Conservation (phyloP, 2,329 filamentous ascomycete genomes). For the Penicillium griseofulvum region DNA sequence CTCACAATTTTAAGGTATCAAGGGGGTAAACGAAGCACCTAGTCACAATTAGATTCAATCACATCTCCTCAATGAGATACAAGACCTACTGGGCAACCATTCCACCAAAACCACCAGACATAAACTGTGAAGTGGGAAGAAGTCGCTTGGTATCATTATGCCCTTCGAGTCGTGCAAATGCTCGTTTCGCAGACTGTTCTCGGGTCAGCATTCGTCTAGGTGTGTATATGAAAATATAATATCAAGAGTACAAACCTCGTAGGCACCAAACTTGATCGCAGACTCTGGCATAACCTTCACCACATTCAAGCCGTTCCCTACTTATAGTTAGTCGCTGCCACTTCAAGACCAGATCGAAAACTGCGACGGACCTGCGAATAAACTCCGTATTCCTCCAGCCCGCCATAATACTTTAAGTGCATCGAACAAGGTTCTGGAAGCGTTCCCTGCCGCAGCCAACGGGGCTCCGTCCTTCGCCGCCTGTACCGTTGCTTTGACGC, state of each 20-base stretch:
- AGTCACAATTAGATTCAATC: slow-evolving; percentile 21
- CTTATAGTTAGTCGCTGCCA: slow-evolving; percentile 18
- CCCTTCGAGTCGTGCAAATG: slow-evolving; percentile 81
- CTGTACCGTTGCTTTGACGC: slow-evolving; percentile 57
- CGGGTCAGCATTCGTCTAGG: slow-evolving; percentile 14
- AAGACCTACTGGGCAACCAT: slow-evolving; percentile 80
- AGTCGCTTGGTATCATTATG: slow-evolving; percentile 78
- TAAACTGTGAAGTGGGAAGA: slow-evolving; percentile 80
- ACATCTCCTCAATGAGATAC: background rate
- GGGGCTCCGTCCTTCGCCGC: slow-evolving; percentile 70
- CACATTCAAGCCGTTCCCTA: slow-evolving; percentile 94
- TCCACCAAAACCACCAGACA: slow-evolving; percentile 85
- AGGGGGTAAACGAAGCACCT: slow-evolving; percentile 92
- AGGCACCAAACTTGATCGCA: slow-evolving; percentile 96
- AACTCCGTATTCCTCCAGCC: slow-evolving; percentile 79
- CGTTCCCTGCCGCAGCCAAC: slow-evolving; percentile 62
- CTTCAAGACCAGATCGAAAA: background rate
- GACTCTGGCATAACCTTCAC: slow-evolving; percentile 99
- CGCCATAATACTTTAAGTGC: slow-evolving; percentile 78
- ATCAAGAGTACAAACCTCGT: slow-evolving; percentile 60
- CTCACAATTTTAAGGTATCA: slow-evolving; percentile 65
- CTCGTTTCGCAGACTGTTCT: slow-evolving; percentile 73
- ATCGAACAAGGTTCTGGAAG: slow-evolving; percentile 66
- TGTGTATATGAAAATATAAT: background rate
- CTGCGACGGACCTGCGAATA: slow-evolving; percentile 78